These are phyloP conservation scores for Cerioporus squamosus DNA, from an alignment of 1,284 basidiomycete genomes.

Conservation along the genomic window DNA sequence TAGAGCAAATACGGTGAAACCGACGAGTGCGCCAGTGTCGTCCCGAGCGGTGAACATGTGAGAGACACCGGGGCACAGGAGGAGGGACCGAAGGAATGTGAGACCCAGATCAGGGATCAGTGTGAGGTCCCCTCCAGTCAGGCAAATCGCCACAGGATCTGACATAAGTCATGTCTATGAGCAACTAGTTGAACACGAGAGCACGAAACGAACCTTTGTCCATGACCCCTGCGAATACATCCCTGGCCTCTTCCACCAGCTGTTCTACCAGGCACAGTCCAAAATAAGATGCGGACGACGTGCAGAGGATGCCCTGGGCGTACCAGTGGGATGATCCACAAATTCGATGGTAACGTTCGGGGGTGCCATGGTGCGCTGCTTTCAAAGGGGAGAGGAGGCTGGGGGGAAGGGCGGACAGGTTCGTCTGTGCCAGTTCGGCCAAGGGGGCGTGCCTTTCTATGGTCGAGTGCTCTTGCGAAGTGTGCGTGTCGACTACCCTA, in stretches of 20 bases:
- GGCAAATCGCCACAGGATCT: conserved; percentile 19
- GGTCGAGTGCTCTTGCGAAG: too few species aligned
- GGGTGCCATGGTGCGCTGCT: neutral
- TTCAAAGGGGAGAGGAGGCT: too few species aligned
- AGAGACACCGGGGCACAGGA: conserved; percentile 2
- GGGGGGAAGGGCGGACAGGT: too few species aligned
- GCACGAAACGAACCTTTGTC: too few species aligned
- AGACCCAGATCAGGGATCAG: conserved; percentile 13
- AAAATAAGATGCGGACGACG: too few species aligned
- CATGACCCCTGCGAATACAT: neutral
- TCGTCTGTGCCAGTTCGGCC: too few species aligned
- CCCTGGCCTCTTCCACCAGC: neutral
- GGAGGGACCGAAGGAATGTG: conserved; percentile 16
- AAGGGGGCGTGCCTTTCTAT: too few species aligned
- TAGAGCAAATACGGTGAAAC: conserved; percentile 14
- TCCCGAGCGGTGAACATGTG: conserved; percentile 19
- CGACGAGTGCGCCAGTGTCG: conserved; percentile 14
- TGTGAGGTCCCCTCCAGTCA: conserved; percentile 14
- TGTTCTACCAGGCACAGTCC: neutral
- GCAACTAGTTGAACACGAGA: neutral
- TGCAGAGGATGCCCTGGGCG: neutral
- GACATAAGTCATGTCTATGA: neutral
- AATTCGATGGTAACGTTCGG: neutral
- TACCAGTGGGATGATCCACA: neutral
- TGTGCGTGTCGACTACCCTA: too few species aligned